phyloP scores from a whole-genome alignment of 441 rosid genomes.

The Croton laevigatus region DNA sequence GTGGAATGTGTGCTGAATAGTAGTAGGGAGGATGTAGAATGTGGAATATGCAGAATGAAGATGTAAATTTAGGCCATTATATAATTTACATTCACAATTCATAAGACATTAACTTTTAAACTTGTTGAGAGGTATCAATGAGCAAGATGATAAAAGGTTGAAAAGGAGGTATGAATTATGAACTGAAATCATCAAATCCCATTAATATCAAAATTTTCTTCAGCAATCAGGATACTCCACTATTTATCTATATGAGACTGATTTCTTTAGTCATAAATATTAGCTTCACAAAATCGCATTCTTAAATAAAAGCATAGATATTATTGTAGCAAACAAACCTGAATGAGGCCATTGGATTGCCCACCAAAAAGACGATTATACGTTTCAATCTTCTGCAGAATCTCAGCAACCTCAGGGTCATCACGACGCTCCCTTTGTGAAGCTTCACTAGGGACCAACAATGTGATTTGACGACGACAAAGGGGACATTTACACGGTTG shows the following conservation, averaged over 20 bases:
- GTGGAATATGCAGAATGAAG: not conserved
- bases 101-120: not conserved
- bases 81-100: not conserved
- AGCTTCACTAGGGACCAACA: slow-evolving; percentile 67
- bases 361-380: slow-evolving; percentile 81
- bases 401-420: slow-evolving; percentile 39
- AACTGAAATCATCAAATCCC: not conserved
- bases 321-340: slow-evolving; percentile 36
- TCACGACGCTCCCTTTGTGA: slow-evolving; percentile 40
- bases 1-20: not conserved
- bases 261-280: not conserved
- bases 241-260: not conserved
- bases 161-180: not conserved
- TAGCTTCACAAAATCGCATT: not conserved
- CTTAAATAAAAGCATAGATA: not conserved
- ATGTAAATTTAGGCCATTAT: not conserved
- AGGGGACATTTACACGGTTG: slow-evolving; percentile 83
- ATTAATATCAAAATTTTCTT: not conserved
- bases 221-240: not conserved
- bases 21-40: not conserved
- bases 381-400: slow-evolving; percentile 50
- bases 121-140: not conserved
- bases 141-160: not conserved
- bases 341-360: slow-evolving; percentile 42
- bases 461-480: slow-evolving; percentile 76